phyloP scores from a whole-genome alignment of 1,284 basidiomycete species.

The Ganoderma sinense region DNA sequence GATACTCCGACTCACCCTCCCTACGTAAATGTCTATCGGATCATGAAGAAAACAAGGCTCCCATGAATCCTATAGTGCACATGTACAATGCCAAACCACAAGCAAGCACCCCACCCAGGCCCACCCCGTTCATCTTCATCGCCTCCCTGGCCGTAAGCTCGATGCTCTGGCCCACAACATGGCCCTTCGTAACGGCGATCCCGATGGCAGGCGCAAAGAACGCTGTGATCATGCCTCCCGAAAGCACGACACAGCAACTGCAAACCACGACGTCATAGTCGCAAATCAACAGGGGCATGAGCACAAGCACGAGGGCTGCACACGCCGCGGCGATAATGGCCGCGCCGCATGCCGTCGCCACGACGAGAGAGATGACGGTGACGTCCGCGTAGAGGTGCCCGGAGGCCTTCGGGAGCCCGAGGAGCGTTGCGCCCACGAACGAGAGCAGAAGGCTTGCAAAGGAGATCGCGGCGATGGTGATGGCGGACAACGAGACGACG shows the following conservation, averaged over 20 bases:
- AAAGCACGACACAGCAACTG: not conserved
- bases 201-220: slow-evolving; percentile 3
- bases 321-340: not conserved
- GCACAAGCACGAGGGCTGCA: not conserved
- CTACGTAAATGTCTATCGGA: too few species aligned
- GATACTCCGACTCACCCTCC: not conserved
- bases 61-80: too few species aligned
- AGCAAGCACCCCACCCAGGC: not conserved
- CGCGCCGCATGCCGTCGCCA: not conserved
- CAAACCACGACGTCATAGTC: not conserved
- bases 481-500: not conserved
- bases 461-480: not conserved
- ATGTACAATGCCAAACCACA: too few species aligned
- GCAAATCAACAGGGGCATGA: not conserved
- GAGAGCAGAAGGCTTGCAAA: not conserved
- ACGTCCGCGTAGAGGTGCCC: not conserved
- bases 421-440: not conserved
- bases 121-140: slow-evolving; percentile 1
- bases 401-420: not conserved
- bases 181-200: not conserved
- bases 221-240: not conserved
- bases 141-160: not conserved
- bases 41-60: too few species aligned
- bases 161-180: not conserved
- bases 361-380: not conserved